Evolutionary conservation across 2,329 filamentous ascomycete genomes (phyloP).

Genomic region (Daldinia sp.): DNA sequence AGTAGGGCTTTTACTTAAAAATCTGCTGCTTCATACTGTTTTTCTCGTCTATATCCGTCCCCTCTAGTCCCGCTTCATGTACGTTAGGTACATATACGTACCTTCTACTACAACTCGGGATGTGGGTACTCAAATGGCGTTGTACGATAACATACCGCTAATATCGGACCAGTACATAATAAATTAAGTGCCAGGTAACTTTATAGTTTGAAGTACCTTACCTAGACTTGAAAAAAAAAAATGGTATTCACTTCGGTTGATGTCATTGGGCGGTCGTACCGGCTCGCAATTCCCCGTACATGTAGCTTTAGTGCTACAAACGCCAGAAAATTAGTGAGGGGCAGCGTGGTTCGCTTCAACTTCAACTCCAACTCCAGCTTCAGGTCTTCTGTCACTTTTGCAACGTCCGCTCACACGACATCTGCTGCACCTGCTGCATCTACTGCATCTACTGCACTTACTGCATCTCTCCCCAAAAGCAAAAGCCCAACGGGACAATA

Average conservation of each 20-base stretch:
- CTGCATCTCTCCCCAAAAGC: conserved; percentile 26
- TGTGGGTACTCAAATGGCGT: neutral
- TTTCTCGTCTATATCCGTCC: neutral
- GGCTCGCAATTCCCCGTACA: conserved; percentile 22
- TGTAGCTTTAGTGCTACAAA: conserved; percentile 15
- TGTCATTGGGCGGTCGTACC: conserved; percentile 33
- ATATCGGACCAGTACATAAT: neutral
- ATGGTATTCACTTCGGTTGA: conserved; percentile 25
- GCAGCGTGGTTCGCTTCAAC: conserved; percentile 1
- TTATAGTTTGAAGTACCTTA: conserved; percentile 1
- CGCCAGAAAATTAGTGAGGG: conserved; percentile 22
- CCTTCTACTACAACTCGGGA: neutral
- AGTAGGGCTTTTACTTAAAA: too few species aligned
- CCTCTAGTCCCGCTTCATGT: conserved; percentile 6
- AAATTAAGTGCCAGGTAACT: conserved; percentile 9
- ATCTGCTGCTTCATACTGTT: neutral
- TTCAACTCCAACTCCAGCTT: neutral
- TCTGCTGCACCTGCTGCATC: neutral
- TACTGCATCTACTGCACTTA: conserved; percentile 8
- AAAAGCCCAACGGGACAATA: conserved; percentile 30
- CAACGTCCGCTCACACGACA: neutral
- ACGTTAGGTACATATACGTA: conserved; percentile 5
- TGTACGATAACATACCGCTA: neutral
- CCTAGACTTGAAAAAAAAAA: neutral
- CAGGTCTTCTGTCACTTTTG: neutral